phyloP scores from a whole-genome alignment of 441 rosid species.

The Corymbia citriodora region DNA sequence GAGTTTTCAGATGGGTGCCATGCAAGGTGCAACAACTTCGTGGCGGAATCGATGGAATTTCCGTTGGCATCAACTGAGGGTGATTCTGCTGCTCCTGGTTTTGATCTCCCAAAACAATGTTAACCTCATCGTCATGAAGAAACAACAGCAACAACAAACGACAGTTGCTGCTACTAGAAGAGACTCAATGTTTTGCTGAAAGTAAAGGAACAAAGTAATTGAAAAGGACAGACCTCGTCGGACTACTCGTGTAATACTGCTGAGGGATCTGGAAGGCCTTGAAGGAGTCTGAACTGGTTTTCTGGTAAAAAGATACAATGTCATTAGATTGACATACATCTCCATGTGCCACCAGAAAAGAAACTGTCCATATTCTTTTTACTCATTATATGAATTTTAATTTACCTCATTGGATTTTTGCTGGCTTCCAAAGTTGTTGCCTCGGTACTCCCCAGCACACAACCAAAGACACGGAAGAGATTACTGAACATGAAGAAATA shows the following conservation, averaged over 20 bases:
- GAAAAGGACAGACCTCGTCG: constrained; percentile 46
- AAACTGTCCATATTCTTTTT: not conserved
- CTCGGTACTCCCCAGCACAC: constrained; percentile 57
- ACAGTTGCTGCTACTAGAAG: not conserved
- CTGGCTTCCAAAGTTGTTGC: constrained; percentile 89
- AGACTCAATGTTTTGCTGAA: not conserved
- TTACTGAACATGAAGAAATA: constrained; percentile 46
- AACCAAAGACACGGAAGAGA: constrained; percentile 89
- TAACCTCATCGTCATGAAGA: not conserved
- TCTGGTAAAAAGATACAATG: constrained; percentile 24
- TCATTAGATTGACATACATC: not conserved
- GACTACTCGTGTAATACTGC: constrained; percentile 67
- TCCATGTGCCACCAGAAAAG: not conserved
- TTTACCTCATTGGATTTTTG: constrained; percentile 94
- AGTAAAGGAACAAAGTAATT: not conserved
- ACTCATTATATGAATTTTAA: not conserved
- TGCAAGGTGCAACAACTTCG: constrained; percentile 91
- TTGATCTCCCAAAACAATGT: not conserved
- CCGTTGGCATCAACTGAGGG: constrained; percentile 80
- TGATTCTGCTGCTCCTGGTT: constrained; percentile 63
- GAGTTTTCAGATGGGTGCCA: constrained; percentile 98
- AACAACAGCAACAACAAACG: not conserved
- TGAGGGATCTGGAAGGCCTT: constrained; percentile 74
- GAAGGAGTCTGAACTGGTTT: constrained; percentile 75
- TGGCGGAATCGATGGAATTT: constrained; percentile 78